These are phyloP conservation scores for Tardiomyces depauwii DNA, from an alignment of 1,139 yeast species.

Conservation along the genomic window DNA sequence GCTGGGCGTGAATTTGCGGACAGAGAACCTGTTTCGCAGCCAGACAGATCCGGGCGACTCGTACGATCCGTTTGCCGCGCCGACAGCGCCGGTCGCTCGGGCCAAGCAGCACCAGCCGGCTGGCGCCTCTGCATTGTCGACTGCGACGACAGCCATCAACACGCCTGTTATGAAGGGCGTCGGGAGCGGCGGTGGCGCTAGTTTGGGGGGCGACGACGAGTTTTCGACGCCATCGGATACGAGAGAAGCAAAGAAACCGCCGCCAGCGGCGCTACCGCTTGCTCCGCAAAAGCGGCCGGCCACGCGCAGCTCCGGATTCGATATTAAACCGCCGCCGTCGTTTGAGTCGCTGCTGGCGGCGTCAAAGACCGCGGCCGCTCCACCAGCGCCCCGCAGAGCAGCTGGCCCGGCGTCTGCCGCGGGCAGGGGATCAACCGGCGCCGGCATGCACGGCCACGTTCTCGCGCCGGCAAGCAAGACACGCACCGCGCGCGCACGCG, in stretches of 20 bases:
- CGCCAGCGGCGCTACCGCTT: conserved; percentile 9
- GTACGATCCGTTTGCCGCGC: not conserved
- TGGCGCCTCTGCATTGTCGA: not conserved
- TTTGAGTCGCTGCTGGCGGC: not conserved
- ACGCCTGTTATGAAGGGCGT: not conserved
- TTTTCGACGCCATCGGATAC: conserved; percentile 9
- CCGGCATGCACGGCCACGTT: not conserved
- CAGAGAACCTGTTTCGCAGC: conserved; percentile 9
- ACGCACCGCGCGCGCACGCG: not conserved
- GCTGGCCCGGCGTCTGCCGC: too few relatives aligned
- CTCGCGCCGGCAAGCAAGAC: not conserved
- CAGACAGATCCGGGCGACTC: not conserved
- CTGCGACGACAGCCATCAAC: not conserved
- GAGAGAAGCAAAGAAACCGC: not conserved
- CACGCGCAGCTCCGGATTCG: conserved; percentile 7
- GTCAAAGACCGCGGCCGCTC: not conserved
- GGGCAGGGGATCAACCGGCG: too few relatives aligned
- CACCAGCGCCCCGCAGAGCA: too few relatives aligned
- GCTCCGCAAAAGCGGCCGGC: conserved; percentile 17
- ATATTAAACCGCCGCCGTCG: conserved; percentile 1
- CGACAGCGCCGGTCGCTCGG: not conserved
- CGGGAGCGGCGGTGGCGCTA: not conserved
- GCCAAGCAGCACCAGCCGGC: not conserved
- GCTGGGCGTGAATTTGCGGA: conserved; percentile 41
- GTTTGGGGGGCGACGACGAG: conserved; percentile 2